Base-by-base conservation (phyloP, 2,329 filamentous ascomycete genomes). In the Trichophyton equinum region DNA sequence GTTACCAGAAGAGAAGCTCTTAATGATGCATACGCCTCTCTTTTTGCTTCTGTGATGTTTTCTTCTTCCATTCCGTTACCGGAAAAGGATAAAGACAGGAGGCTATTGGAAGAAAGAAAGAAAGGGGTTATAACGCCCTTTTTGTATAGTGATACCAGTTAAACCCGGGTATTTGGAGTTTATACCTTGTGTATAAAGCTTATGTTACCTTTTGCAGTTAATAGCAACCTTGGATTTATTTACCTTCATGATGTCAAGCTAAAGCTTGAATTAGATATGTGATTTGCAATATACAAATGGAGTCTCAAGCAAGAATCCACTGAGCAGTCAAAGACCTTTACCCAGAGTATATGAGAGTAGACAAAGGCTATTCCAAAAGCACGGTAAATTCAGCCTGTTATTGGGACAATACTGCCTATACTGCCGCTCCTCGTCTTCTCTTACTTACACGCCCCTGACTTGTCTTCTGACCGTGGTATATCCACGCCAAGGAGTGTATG, bases 101-200 rank as follows among this genome's bases (percentile, higher is more conserved):
- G 79, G 62, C 73, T 76, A 0, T 72, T 79, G 13, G 84, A 85
- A 64, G 87, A 87, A 61, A 82, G 82, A 70, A 87, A 85, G 76
- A 78, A 79, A 61, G 79, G 79, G 8, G 74, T 91, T 11, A 70
- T 95, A 33, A 87, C 91, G 69, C 75, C 89, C 30, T 95, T 95
- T 65, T 69, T 89, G 62, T 87, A 22, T 57, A 18, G 20, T 44
- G 40, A 57, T 42, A 44, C 22, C 20, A 27, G 55, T 25, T 57
- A 44, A 42, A 13, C 46, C 25, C 11, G 22, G 20, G 46, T 9
- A 25, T 13, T 51, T 22, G 46, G 33, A 51, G 20, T 11, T 27
- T 27, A 51, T 51, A 20, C 18, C 13, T 49, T 49, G 20, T 27
- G 13, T 51, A 51, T 51, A 27, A 51, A 15, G 46, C 1, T 51